Evolutionary conservation across 1,284 basidiomycete genomes (phyloP).

Genomic region (Ustilago curta): DNA sequence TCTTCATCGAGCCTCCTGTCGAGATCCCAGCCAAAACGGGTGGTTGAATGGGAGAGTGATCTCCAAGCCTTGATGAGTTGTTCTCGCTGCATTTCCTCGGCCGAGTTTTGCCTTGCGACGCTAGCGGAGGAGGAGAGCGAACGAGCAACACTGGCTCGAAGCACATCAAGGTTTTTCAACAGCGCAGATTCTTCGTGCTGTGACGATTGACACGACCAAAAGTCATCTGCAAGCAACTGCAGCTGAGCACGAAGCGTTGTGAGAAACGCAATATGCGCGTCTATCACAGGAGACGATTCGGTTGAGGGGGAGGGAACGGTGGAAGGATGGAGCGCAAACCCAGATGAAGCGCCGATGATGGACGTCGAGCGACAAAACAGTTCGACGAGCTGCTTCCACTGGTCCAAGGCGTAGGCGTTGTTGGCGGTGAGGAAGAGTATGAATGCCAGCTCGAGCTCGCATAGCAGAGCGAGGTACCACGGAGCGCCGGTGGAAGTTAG

Average conservation of each 20-base stretch:
- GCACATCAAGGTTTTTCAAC: slow-evolving; percentile 20
- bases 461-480: slow-evolving; percentile 17
- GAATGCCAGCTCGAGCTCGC: slow-evolving; percentile 57
- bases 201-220: slow-evolving; percentile 33
- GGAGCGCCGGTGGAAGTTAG: neutral
- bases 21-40: slow-evolving; percentile 36
- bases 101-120: neutral
- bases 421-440: slow-evolving; percentile 37
- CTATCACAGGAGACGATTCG: neutral
- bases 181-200: slow-evolving; percentile 13
- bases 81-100: neutral
- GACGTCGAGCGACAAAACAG: slow-evolving; percentile 50
- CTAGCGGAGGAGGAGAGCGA: slow-evolving; percentile 14
- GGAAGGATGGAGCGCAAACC: slow-evolving; percentile 41
- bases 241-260: slow-evolving; percentile 18
- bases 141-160: slow-evolving; percentile 35
- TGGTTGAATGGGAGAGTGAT: slow-evolving; percentile 20
- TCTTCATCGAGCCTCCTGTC: slow-evolving; percentile 42
- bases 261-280: slow-evolving; percentile 32
- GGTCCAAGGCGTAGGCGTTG: slow-evolving; percentile 47
- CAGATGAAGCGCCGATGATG: slow-evolving; percentile 40
- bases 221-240: slow-evolving; percentile 14
- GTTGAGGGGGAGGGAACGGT: neutral
- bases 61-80: slow-evolving; percentile 35
- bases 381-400: slow-evolving; percentile 45